These are phyloP conservation scores for Colletotrichum salicis DNA, from an alignment of 2,329 filamentous ascomycete species.

Conservation along the genomic window DNA sequence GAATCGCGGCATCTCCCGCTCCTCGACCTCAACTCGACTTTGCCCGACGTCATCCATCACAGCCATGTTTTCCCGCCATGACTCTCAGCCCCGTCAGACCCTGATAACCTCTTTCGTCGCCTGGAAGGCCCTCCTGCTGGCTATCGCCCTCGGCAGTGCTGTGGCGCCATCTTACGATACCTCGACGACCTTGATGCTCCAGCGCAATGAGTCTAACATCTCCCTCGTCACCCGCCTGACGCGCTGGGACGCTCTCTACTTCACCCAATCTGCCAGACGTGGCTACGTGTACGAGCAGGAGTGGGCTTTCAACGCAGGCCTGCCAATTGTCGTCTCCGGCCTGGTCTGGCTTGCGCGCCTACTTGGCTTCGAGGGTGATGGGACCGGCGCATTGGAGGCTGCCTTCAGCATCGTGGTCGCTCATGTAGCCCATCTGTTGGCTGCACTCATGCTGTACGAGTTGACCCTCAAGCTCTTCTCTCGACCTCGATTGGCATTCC, in stretches of 20 bases:
- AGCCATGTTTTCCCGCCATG: conserved; percentile 32
- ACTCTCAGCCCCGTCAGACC: conserved; percentile 37
- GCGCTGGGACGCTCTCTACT: conserved; percentile 87
- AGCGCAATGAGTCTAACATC: conserved; percentile 39
- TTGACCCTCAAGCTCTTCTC: conserved; percentile 69
- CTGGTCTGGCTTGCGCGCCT: conserved; percentile 44
- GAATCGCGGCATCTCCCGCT: not conserved
- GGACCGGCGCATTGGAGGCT: conserved; percentile 46
- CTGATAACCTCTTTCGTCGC: conserved; percentile 59
- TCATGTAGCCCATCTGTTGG: conserved; percentile 79
- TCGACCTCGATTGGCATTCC: conserved; percentile 67
- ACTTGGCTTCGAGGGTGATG: conserved; percentile 38
- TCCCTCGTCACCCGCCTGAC: conserved; percentile 68
- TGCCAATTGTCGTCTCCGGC: conserved; percentile 56
- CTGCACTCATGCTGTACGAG: conserved; percentile 76
- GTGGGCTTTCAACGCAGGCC: conserved; percentile 77
- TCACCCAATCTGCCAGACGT: conserved; percentile 67
- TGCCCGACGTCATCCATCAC: conserved; percentile 21
- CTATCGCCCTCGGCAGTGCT: conserved; percentile 63
- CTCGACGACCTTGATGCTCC: conserved; percentile 66
- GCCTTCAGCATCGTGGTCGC: conserved; percentile 74
- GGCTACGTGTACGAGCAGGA: conserved; percentile 83
- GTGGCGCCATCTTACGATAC: conserved; percentile 78
- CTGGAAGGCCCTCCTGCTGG: conserved; percentile 77
- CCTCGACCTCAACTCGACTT: not conserved